Evolutionary conservation across 306 rosid species (phyloP), one percentile per base, ranked within the genome.

Genomic region (Quercus robur): DNA sequence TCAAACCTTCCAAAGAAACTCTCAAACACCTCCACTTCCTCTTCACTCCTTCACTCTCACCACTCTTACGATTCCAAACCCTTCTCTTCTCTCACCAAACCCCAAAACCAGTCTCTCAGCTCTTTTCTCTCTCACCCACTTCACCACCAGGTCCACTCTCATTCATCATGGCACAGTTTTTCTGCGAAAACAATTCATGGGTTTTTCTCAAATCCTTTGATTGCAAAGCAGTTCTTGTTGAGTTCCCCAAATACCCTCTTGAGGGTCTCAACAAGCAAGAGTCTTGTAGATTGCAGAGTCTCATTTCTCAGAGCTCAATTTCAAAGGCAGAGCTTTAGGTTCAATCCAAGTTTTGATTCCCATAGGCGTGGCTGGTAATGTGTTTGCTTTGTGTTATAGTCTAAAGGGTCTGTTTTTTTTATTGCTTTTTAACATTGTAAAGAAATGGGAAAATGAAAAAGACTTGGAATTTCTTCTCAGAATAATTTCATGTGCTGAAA

Each of bases 351-450:
- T 59, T 63, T 26, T 67, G 67, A 66, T 70, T 76, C 61, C 68
- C n/a, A 67, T 62, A 38, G 72, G 38, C 77, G 84, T 79, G 63
- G 59, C 71, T 81, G 97, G 98, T 94, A 90, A 87, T 77, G 78
- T 5, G 17, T 56, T 76, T 66, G 73, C 25, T 18, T 77, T 67
- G 68, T 67, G 56, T 44, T 12, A 30, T 6, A 9, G 38, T 28
- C 55, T 7, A 23, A 6, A 9, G 51, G 21, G 14, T 25, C 66
- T 70, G 55, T 17, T 74, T 33, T 57, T 57, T 74, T 33, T 41
- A 4, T 74, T 81, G 28, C 52, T 72, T 13, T 10, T 49, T 5
- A 8, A 75, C 14, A 25, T 30, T 31, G 28, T 56, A 5, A 15
- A 15, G 63, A 80, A 77, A 56, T 25, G 70, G 41, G 55, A 72